These are phyloP conservation scores for Sclerotiophoma versabilis DNA, from an alignment of 2,329 filamentous ascomycete species.

Conservation along the genomic window DNA sequence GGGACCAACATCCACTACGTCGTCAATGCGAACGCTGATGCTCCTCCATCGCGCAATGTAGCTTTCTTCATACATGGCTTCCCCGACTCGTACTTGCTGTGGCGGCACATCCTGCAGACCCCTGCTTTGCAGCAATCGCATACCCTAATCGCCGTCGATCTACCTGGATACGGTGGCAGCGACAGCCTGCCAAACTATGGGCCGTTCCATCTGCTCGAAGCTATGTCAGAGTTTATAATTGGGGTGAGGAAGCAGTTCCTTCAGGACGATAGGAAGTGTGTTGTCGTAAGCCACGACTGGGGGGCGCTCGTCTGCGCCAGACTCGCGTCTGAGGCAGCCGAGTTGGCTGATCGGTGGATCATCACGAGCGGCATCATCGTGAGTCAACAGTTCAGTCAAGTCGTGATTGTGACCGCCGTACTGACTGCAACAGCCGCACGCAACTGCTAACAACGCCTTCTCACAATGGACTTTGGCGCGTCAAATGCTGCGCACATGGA, in stretches of 20 bases:
- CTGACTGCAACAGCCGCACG: conserved; percentile 45
- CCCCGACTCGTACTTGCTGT: conserved; percentile 65
- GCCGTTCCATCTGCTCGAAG: conserved; percentile 60
- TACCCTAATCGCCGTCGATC: conserved; percentile 62
- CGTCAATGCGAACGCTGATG: conserved; percentile 40
- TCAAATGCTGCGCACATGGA: conserved; percentile 60
- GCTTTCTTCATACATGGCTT: conserved; percentile 67
- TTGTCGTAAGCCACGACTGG: conserved; percentile 64
- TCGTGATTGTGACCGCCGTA: background rate
- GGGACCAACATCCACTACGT: conserved; percentile 65
- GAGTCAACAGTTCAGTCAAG: conserved; percentile 33
- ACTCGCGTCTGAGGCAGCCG: conserved; percentile 65
- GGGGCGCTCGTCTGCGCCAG: conserved; percentile 61
- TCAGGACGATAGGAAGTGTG: conserved; percentile 37
- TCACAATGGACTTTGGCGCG: conserved; percentile 52
- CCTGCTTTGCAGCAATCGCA: conserved; percentile 45
- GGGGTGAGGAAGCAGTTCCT: conserved; percentile 57
- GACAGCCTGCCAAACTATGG: conserved; percentile 60
- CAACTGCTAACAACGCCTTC: conserved; percentile 53
- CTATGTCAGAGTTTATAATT: conserved; percentile 61
- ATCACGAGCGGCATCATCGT: conserved; percentile 62
- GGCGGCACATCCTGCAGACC: conserved; percentile 58
- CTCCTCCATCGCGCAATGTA: conserved; percentile 45
- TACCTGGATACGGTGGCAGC: conserved; percentile 67
- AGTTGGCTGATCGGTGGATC: conserved; percentile 63